Conservation (phyloP, 345 rosid species). For the Lumnitzera littorea region DNA sequence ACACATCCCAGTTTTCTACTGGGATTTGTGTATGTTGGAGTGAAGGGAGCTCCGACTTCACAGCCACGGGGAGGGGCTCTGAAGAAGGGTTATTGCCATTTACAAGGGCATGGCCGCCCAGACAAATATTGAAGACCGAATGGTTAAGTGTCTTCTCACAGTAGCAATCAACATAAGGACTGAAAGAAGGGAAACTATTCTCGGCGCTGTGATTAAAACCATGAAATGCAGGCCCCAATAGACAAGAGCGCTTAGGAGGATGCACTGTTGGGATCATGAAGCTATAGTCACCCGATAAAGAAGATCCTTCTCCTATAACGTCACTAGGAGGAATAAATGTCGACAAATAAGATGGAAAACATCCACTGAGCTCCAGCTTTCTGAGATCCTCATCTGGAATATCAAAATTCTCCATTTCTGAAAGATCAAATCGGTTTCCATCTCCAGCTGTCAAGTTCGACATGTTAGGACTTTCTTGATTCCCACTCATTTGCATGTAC, state of each 20-base stretch:
- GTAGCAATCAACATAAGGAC: conserved; percentile 18
- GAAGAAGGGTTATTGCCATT: conserved; percentile 45
- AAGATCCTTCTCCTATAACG: conserved; percentile 20
- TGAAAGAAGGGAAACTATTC: conserved; percentile 18
- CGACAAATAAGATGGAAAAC: conserved; percentile 21
- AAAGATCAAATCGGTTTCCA: conserved; percentile 23
- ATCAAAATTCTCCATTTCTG: conserved; percentile 27
- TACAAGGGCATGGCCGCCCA: conserved; percentile 27
- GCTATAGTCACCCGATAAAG: conserved; percentile 20
- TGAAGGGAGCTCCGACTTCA: conserved; percentile 72
- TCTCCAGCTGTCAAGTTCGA: conserved; percentile 20
- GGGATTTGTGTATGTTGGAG: conserved; percentile 46
- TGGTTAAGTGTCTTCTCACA: conserved; percentile 16
- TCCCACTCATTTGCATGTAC: conserved; percentile 30
- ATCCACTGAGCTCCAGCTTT: conserved; percentile 27
- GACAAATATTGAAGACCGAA: conserved; percentile 17
- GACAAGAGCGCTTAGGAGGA: conserved; percentile 31
- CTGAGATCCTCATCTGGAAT: conserved; percentile 43
- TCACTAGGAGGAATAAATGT: conserved; percentile 20
- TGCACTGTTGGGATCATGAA: conserved; percentile 20
- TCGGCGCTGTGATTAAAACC: conserved; percentile 10
- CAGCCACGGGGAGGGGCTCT: conserved; percentile 27
- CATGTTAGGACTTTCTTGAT: conserved; percentile 21
- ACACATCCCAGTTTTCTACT: conserved; percentile 29
- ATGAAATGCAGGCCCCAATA: conserved; percentile 14